Percentiles rank a stretch among this genome's conserved stretches.
These are phyloP conservation scores for Amanita polypyramis DNA, from an alignment of 768 basidiomycete species.

Conservation along the genomic window DNA sequence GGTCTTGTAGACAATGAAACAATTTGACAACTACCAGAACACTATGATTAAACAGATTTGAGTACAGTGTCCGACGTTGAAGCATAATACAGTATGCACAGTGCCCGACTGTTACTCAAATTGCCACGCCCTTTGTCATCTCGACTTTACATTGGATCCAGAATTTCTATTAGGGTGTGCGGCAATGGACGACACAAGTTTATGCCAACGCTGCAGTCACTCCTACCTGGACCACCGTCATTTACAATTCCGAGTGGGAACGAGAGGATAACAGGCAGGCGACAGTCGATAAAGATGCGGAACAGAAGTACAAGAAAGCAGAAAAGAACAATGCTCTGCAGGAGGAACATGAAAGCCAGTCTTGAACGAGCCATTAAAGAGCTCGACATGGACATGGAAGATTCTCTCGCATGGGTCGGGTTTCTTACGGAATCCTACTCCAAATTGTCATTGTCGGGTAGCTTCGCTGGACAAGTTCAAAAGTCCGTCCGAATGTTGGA, in stretches of 20 bases:
- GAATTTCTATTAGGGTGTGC: not conserved
- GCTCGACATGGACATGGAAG: not conserved
- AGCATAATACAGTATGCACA: constrained; percentile 9
- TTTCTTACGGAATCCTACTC: not conserved
- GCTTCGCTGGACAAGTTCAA: not conserved
- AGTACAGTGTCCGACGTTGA: not conserved
- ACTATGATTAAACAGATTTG: constrained; percentile 3
- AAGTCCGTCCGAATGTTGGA: not conserved
- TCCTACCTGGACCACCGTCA: constrained; percentile 10
- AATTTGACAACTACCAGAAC: constrained; percentile 6
- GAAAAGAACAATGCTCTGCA: not conserved
- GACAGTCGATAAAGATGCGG: constrained; percentile 9
- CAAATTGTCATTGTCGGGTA: constrained; percentile 1
- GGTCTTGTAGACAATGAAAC: constrained; percentile 4
- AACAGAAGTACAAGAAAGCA: constrained; percentile 9
- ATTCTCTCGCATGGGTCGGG: not conserved
- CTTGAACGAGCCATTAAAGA: not conserved
- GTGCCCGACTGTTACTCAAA: constrained; percentile 10
- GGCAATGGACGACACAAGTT: constrained; percentile 1
- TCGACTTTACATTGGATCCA: constrained; percentile 11
- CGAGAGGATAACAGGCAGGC: constrained; percentile 1
- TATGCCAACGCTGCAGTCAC: constrained; percentile 12
- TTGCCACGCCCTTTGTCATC: constrained; percentile 7
- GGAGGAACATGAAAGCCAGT: not conserved
- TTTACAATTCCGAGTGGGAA: constrained; percentile 6